phyloP scores from a whole-genome alignment of 352 stramenopile genomes.

The Phytophthora hibernalis region DNA sequence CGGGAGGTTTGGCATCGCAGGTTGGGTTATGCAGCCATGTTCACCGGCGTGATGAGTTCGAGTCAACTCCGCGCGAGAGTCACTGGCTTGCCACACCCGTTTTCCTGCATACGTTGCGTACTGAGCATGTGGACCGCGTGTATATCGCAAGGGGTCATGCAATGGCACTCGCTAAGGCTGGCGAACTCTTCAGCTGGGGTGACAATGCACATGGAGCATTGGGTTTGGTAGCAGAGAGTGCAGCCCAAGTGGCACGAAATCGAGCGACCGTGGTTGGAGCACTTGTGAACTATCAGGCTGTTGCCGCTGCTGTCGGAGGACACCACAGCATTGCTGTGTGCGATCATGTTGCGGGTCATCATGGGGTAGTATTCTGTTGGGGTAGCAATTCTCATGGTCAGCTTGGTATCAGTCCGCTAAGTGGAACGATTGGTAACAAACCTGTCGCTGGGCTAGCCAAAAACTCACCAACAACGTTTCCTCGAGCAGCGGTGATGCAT shows the following conservation, averaged over 20 bases:
- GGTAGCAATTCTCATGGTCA: slow-evolving; percentile 81
- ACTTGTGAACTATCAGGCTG: slow-evolving; percentile 65
- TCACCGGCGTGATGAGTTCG: slow-evolving; percentile 50
- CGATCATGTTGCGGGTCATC: slow-evolving; percentile 65
- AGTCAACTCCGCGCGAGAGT: slow-evolving; percentile 54
- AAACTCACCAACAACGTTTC: slow-evolving; percentile 41
- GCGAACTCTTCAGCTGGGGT: slow-evolving; percentile 95
- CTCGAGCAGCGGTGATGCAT: slow-evolving; percentile 64
- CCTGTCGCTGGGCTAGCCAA: slow-evolving; percentile 8
- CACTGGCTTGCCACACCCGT: slow-evolving; percentile 78
- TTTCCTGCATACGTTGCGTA: slow-evolving; percentile 68
- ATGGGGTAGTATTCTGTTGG: slow-evolving; percentile 78
- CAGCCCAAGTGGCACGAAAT: slow-evolving; percentile 60
- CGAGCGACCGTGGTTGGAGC: slow-evolving; percentile 56
- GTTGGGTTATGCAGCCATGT: slow-evolving; percentile 64
- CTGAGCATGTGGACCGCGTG: slow-evolving; percentile 64
- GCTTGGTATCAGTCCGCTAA: slow-evolving; percentile 45
- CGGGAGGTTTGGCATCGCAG: slow-evolving; percentile 67
- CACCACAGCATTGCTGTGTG: slow-evolving; percentile 77
- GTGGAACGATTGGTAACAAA: not conserved
- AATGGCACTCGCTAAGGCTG: slow-evolving; percentile 82
- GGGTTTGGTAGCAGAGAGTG: slow-evolving; percentile 53
- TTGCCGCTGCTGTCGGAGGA: slow-evolving; percentile 62
- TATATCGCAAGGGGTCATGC: slow-evolving; percentile 60
- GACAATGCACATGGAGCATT: slow-evolving; percentile 92